Conservation (phyloP, 2,329 filamentous ascomycete species). For the Sarocladium strictum region DNA sequence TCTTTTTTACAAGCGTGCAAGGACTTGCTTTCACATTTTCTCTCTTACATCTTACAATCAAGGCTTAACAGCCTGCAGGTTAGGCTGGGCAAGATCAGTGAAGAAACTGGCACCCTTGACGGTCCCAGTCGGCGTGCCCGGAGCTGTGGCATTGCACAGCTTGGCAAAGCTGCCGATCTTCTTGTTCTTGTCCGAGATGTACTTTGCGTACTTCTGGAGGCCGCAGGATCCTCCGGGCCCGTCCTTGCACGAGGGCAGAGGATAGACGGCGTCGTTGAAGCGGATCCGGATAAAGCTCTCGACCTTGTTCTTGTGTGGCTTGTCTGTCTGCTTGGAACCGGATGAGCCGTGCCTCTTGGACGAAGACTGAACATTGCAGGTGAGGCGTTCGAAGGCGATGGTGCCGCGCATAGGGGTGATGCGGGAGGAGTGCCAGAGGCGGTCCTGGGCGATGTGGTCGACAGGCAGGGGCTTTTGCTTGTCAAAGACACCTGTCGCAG, state of each 20-base stretch:
- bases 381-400: constrained; percentile 57
- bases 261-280: constrained; percentile 37
- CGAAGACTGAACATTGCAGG: too few species aligned
- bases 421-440: constrained; percentile 49
- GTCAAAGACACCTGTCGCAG: constrained; percentile 56
- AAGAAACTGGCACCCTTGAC: constrained; percentile 45
- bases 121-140: constrained; percentile 32
- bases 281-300: constrained; percentile 10
- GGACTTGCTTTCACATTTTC: too few species aligned
- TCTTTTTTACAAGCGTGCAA: too few species aligned
- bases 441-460: constrained; percentile 37
- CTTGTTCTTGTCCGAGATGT: constrained; percentile 21
- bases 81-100: constrained; percentile 35
- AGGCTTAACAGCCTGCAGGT: constrained; percentile 25
- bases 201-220: constrained; percentile 35
- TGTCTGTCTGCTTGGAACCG: constrained; percentile 8
- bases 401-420: constrained; percentile 60
- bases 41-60: too few species aligned
- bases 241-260: constrained; percentile 45
- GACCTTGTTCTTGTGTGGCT: background rate
- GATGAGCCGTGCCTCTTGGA: constrained; percentile 10
- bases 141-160: constrained; percentile 39
- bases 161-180: constrained; percentile 43
- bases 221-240: constrained; percentile 51
- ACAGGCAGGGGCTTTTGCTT: constrained; percentile 42